Base-by-base conservation (phyloP, 169 alveolate species). In the Perkinsus chesapeaki region DNA sequence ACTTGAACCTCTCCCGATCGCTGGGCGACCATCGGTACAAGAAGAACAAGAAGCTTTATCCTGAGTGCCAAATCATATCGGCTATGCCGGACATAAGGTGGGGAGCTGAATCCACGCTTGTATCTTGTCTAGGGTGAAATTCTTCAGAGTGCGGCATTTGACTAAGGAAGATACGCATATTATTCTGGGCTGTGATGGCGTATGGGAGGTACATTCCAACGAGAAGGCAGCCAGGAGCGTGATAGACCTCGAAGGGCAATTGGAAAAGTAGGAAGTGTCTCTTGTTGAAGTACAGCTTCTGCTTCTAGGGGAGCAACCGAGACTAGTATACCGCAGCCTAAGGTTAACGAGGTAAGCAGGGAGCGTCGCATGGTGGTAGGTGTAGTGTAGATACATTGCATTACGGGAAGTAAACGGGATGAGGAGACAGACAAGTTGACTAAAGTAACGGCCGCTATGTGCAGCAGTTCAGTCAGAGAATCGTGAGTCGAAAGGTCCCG, bases 141-240 rank as follows among this genome's bases (percentile, higher is more conserved):
- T 60, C 82, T 60, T 60, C 23, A 91, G 91, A 9, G 94, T 91
- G 43, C 95, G 93, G 36, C 39, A 92, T 3, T 48, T 95, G 82
- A 47, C 93, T 31, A 48, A 90, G 38, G 93, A 96, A 39, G 93
- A 94, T 73, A 96, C 96, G 38, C 96, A 96, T 93, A 60, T 97
- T 43, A 95, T 97, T 31, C 93, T 97, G 91, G 98, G 97, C 39
- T 97, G 98, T 93, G 98, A 97, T 94, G 98, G 98, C 3, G 96
- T 97, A 27, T 97, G 98, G 97, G 98, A 60, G 31, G 82, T 60
- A 1, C 82, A 60, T 16, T 20, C 82, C 7, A 60, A 60, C 31
- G 82, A 1, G 96, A 93, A 94, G 96, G 91, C 38, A 96, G 73
- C 82, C 0, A 34, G 27, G 82, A 60, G 27, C 37, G 82, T 60